phyloP scores from a whole-genome alignment of 148 eudicot species.

The Fagopyrum homotropicum region DNA sequence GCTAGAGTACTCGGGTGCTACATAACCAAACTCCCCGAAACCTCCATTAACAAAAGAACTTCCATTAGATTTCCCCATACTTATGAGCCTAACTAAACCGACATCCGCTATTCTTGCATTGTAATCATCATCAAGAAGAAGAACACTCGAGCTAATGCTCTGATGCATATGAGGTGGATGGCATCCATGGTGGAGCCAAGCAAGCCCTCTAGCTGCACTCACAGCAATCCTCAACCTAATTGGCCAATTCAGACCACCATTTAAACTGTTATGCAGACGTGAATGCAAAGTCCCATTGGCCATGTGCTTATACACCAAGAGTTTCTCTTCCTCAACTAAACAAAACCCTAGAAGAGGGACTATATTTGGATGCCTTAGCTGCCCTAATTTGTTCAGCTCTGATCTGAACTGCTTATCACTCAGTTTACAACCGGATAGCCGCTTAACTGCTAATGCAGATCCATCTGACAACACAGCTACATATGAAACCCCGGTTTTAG shows the following conservation, averaged over 20 bases:
- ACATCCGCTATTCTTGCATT: conserved; percentile 73
- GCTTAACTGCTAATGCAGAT: conserved; percentile 67
- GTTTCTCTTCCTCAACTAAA: conserved; percentile 77
- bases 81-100: conserved; percentile 63
- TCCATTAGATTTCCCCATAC: conserved; percentile 37
- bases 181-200: conserved; percentile 91
- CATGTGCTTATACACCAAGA: conserved; percentile 87
- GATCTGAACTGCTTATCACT: conserved; percentile 62
- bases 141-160: conserved; percentile 61
- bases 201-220: conserved; percentile 75
- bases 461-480: conserved; percentile 70
- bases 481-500: conserved; percentile 69
- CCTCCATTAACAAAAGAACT: conserved; percentile 63
- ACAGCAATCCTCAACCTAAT: conserved; percentile 63
- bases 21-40: conserved; percentile 79
- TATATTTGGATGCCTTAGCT: conserved; percentile 80
- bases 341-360: conserved; percentile 83
- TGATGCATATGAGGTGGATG: conserved; percentile 75
- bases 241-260: conserved; percentile 50
- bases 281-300: conserved; percentile 58
- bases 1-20: conserved; percentile 80
- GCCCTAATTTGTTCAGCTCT: conserved; percentile 66
- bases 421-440: conserved; percentile 51
- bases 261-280: conserved; percentile 27
- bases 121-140: conserved; percentile 78